A percentile compares a stretch with the other conserved stretches of the same genome.
phyloP scores from a whole-genome alignment of 148 eudicot genomes.

The Rhododendron simsii region DNA sequence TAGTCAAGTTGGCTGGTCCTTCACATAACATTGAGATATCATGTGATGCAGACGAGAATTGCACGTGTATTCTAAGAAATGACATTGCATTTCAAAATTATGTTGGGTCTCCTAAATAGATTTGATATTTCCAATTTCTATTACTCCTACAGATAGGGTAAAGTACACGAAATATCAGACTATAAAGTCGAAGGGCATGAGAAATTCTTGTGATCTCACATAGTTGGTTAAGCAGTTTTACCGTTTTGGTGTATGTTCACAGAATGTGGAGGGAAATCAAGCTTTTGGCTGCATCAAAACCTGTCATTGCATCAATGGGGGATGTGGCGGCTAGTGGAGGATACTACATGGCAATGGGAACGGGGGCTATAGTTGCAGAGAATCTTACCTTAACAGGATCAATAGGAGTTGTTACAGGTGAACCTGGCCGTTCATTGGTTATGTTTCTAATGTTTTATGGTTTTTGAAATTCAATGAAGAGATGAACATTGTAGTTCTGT shows the following conservation, averaged over 20 bases:
- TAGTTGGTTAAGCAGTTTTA: not conserved
- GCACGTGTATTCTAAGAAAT: no score
- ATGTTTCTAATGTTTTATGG: not conserved
- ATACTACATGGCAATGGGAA: conserved; percentile 97
- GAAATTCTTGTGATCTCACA: not conserved
- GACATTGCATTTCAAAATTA: no score
- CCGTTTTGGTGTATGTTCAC: conserved; percentile 17
- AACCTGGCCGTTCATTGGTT: conserved; percentile 5
- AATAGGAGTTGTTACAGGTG: conserved; percentile 95
- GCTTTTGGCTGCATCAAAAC: conserved; percentile 73
- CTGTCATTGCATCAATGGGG: conserved; percentile 92
- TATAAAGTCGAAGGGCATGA: not conserved
- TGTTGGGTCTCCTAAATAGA: no score
- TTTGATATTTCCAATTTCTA: not conserved
- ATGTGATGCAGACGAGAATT: no score
- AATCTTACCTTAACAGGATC: conserved; percentile 91
- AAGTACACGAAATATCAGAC: not conserved
- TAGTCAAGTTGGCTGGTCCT: no score
- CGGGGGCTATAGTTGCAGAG: conserved; percentile 79
- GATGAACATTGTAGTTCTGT: not conserved
- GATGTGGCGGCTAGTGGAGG: conserved; percentile 99
- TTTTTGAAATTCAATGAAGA: not conserved
- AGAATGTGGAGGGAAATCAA: conserved; percentile 98
- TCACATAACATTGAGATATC: no score
- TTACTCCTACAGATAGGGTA: not conserved